These are phyloP conservation scores for Spathaspora sp. DNA, from an alignment of 1,139 yeast species.

Conservation along the genomic window DNA sequence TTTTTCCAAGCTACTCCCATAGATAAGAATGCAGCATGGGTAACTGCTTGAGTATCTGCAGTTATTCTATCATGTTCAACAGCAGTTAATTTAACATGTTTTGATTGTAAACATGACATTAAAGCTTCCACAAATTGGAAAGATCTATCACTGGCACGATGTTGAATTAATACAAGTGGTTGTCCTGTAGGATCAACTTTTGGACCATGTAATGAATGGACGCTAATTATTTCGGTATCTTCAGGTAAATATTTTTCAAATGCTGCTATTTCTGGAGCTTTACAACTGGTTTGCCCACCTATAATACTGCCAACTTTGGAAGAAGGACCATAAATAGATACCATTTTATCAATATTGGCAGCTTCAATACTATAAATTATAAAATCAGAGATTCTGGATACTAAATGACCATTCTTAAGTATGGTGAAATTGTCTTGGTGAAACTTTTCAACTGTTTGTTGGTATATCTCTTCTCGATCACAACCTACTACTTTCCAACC, in stretches of 20 bases:
- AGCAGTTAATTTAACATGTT: slow-evolving; percentile 75
- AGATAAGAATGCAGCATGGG: slow-evolving; percentile 94
- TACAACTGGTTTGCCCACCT: slow-evolving; percentile 98
- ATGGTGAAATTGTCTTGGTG: slow-evolving; percentile 51
- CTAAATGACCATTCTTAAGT: slow-evolving; percentile 74
- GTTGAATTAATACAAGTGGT: slow-evolving; percentile 83
- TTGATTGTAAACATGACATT: slow-evolving; percentile 73
- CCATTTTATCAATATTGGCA: slow-evolving; percentile 72
- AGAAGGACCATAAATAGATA: slow-evolving; percentile 75
- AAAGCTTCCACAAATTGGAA: slow-evolving; percentile 61
- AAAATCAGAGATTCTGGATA: slow-evolving; percentile 77
- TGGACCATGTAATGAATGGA: slow-evolving; percentile 96
- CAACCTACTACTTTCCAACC: slow-evolving; percentile 95
- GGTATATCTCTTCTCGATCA: slow-evolving; percentile 72
- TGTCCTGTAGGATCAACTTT: slow-evolving; percentile 86
- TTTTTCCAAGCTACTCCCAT: slow-evolving; percentile 98
- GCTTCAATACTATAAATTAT: slow-evolving; percentile 91
- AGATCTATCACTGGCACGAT: slow-evolving; percentile 59
- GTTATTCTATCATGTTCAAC: slow-evolving; percentile 90
- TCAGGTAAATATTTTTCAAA: slow-evolving; percentile 72
- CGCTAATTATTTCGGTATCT: slow-evolving; percentile 79
- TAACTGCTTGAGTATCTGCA: slow-evolving; percentile 98
- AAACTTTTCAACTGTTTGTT: slow-evolving; percentile 42
- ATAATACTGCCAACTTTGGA: slow-evolving; percentile 86
- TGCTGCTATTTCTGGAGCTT: slow-evolving; percentile 84